Base-by-base conservation (phyloP, 1,139 yeast species). In the Saccharomyces hybrid region DNA sequence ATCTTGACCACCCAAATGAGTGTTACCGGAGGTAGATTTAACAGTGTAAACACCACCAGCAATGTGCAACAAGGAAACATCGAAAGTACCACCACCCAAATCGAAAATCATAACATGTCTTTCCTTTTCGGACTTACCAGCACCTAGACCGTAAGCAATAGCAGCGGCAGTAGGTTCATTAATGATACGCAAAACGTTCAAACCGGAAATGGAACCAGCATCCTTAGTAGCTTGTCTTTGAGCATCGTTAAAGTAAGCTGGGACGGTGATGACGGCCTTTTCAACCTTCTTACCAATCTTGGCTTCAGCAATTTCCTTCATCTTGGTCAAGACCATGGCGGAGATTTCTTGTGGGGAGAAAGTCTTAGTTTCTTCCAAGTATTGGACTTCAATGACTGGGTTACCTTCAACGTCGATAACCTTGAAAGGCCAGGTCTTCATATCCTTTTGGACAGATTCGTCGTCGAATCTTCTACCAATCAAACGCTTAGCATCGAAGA, bases 1-100 rank as follows among this genome's bases (percentile, higher is more conserved):
- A 81, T 89, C 97, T 82, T 89, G 96, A 85, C 97, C 97, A 85
- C 97, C 97, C 81, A 90, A 86, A 80, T 90, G 97, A 72, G 97
- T 90, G 80, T 90, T 96, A 88, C 97, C 97, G 75, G 96, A 96
- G 71, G 97, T 90, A 71, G 97, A 91, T 85, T 90, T 90, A 73
- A 90, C 97, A 74, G 93, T 89, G 85, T 90, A 90, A 73, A 90
- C 91, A 83, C 97, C 97, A 76, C 91, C 97, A 74, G 91, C 93
- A 74, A 90, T 88, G 81, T 88, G 86, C 76, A 90, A 81, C 70
- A 90, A 81, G 58, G 97, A 90, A 65, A 90, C 96, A 88, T 90
- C 97, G 80, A 90, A 90, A 76, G 97, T 90, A 83, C 96, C 96
- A 79, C 96, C 96, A 85, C 96, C 96, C 75, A 89, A 84, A 79